Evolutionary conservation across 305 asterid species (phyloP).

Genomic region (Andrographis paniculata): DNA sequence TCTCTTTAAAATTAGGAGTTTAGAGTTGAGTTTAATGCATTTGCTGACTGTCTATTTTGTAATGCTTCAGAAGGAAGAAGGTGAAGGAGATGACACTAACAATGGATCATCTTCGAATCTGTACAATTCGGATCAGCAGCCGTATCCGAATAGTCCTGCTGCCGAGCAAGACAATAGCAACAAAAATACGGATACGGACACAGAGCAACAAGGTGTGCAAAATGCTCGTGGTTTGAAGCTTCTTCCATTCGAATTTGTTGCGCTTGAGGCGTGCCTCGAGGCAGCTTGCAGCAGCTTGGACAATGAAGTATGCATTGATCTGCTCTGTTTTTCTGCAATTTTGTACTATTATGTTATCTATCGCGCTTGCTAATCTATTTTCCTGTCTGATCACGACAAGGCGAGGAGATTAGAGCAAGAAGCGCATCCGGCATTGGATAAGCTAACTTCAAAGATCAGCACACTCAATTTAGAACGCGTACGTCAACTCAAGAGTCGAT

Average conservation of each 20-base stretch:
- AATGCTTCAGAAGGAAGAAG: too few species aligned
- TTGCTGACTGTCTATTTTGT: too few species aligned
- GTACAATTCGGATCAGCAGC: too few species aligned
- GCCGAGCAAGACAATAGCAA: too few species aligned
- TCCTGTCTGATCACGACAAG: not conserved
- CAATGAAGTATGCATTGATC: slow-evolving; percentile 45
- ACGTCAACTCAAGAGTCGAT: not conserved
- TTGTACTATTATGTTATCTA: too few species aligned
- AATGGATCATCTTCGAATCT: too few species aligned
- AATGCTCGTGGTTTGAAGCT: slow-evolving; percentile 47
- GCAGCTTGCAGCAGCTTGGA: slow-evolving; percentile 85
- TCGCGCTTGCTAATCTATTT: too few species aligned
- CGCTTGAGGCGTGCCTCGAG: slow-evolving; percentile 82
- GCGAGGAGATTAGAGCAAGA: slow-evolving; percentile 1
- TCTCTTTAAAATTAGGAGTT: too few species aligned
- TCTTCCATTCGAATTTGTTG: slow-evolving; percentile 84
- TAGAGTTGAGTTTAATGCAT: too few species aligned
- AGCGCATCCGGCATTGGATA: slow-evolving; percentile 5
- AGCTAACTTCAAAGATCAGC: slow-evolving; percentile 3
- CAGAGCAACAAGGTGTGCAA: slow-evolving; percentile 32
- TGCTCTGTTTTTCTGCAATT: too few species aligned
- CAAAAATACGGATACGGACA: slow-evolving; percentile 28
- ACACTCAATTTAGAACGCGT: slow-evolving; percentile 2
- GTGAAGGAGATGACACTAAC: too few species aligned
- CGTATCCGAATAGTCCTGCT: too few species aligned